A percentile compares a stretch with the other conserved stretches of the same genome.
These are phyloP conservation scores for Xerocomus minutiporus DNA, from an alignment of 1,284 basidiomycete species.

Conservation along the genomic window DNA sequence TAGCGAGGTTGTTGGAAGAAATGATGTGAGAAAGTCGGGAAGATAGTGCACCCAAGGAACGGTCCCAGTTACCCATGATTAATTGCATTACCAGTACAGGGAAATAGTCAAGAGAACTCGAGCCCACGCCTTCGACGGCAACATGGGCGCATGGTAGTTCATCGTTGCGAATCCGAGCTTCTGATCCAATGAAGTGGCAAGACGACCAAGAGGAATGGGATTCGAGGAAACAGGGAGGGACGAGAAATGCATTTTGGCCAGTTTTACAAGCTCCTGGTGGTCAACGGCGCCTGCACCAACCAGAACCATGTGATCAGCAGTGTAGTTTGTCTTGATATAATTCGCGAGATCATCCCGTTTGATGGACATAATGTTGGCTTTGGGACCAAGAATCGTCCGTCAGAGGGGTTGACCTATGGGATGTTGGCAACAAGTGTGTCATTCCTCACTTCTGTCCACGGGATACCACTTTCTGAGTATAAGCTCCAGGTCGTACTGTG, in stretches of 20 bases:
- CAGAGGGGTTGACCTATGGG: constrained; percentile 85
- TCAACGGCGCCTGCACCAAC: constrained; percentile 96
- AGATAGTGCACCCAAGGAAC: constrained; percentile 89
- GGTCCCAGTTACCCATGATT: constrained; percentile 99
- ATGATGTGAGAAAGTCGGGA: constrained; percentile 91
- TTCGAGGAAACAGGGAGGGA: constrained; percentile 82
- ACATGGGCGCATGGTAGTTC: constrained; percentile 86
- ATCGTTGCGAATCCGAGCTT: constrained; percentile 96
- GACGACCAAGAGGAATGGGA: constrained; percentile 85
- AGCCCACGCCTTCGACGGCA: constrained; percentile 96
- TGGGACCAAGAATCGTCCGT: constrained; percentile 96
- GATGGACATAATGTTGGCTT: constrained; percentile 95
- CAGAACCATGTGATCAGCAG: constrained; percentile 97
- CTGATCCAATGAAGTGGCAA: constrained; percentile 86
- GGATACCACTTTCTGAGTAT: constrained; percentile 90
- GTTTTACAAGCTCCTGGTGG: constrained; percentile 89
- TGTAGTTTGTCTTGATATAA: constrained; percentile 99
- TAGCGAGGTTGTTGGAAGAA: constrained; percentile 93
- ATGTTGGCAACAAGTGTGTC: constrained; percentile 41
- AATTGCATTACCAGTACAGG: constrained; percentile 98
- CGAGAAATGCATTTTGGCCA: constrained; percentile 93
- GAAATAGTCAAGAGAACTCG: constrained; percentile 98
- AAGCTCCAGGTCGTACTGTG: constrained; percentile 72
- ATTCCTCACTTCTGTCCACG: constrained; percentile 73
- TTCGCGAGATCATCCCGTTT: constrained; percentile 82